Percentiles rank a stretch among this genome's conserved stretches.
These are phyloP conservation scores for Microsporum audouinii DNA, from an alignment of 2,329 filamentous ascomycete species.

Conservation along the genomic window DNA sequence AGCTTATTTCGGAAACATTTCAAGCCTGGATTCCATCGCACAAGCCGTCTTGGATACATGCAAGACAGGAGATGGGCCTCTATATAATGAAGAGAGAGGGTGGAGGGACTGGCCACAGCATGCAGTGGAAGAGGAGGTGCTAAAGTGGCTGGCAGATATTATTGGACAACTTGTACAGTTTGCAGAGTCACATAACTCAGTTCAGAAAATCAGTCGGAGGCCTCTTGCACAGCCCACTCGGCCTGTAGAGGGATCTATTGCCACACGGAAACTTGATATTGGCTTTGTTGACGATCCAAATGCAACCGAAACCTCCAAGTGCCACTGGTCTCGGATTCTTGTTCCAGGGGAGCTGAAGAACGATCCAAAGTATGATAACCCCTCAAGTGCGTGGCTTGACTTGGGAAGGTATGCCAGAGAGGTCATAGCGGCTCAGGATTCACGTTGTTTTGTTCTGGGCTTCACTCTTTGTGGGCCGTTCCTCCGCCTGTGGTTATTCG, in stretches of 20 bases:
- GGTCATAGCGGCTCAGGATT: constrained; percentile 6
- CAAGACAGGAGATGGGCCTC: constrained; percentile 16
- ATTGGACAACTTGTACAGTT: constrained; percentile 11
- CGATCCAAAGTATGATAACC: constrained; percentile 18
- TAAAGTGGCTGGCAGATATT: constrained; percentile 18
- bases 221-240: constrained; percentile 16
- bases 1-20: constrained; percentile 19
- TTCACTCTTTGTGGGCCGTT: constrained; percentile 39
- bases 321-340: constrained; percentile 35
- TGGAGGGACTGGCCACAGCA: constrained; percentile 22
- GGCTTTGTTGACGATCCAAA: constrained; percentile 25
- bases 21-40: constrained; percentile 16
- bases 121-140: constrained; percentile 19
- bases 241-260: constrained; percentile 22
- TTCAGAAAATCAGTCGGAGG: constrained; percentile 4
- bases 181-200: constrained; percentile 8
- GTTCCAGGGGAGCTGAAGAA: constrained; percentile 30
- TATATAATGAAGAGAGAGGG: constrained; percentile 18
- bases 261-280: constrained; percentile 27
- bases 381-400: constrained; percentile 25
- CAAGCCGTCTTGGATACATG: constrained; percentile 20
- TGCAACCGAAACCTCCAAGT: constrained; percentile 16
- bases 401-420: constrained; percentile 7
- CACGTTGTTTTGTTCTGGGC: constrained; percentile 33
- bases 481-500: constrained; percentile 39